Percentiles rank a stretch among this genome's conserved stretches.
phyloP scores from a whole-genome alignment of 179 eudicot genomes.

The Pouteria campechiana region DNA sequence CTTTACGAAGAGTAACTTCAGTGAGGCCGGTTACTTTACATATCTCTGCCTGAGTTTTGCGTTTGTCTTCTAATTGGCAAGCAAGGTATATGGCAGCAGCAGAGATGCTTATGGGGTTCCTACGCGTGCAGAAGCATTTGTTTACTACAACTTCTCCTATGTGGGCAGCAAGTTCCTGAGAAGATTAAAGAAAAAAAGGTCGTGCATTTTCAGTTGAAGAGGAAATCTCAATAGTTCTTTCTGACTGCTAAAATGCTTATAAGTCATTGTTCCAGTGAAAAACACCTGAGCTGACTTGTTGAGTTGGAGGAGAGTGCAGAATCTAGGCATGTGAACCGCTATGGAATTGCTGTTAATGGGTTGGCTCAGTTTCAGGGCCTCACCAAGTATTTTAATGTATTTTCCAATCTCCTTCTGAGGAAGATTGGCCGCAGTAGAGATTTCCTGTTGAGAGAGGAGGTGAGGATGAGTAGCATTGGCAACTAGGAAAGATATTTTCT shows the following conservation, averaged over 20 bases:
- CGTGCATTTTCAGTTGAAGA: too few relatives aligned
- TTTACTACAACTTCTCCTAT: slow-evolving; percentile 97
- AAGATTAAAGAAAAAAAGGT: background rate
- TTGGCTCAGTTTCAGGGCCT: slow-evolving; percentile 91
- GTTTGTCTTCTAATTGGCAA: slow-evolving; percentile 88
- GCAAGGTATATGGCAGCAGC: slow-evolving; percentile 97
- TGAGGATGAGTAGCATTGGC: slow-evolving; percentile 3
- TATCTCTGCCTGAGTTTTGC: slow-evolving; percentile 97
- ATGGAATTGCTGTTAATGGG: slow-evolving; percentile 96
- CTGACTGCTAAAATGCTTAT: background rate
- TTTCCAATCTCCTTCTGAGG: slow-evolving; percentile 99
- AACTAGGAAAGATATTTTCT: too few relatives aligned
- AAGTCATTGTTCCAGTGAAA: background rate
- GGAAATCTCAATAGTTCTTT: too few relatives aligned
- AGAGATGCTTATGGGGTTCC: slow-evolving; percentile 94
- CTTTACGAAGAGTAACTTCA: slow-evolving; percentile 88
- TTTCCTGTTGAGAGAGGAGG: slow-evolving; percentile 46
- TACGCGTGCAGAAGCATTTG: slow-evolving; percentile 95
- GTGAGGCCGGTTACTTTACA: slow-evolving; percentile 96
- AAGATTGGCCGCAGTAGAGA: slow-evolving; percentile 85
- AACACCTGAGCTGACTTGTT: slow-evolving; percentile 97
- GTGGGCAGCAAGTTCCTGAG: slow-evolving; percentile 92
- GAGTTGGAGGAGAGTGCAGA: slow-evolving; percentile 94
- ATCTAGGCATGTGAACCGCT: slow-evolving; percentile 96
- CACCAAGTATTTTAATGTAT: slow-evolving; percentile 94